These are phyloP conservation scores for Neurospora sp. DNA, from an alignment of 2,329 filamentous ascomycete species.

Conservation along the genomic window DNA sequence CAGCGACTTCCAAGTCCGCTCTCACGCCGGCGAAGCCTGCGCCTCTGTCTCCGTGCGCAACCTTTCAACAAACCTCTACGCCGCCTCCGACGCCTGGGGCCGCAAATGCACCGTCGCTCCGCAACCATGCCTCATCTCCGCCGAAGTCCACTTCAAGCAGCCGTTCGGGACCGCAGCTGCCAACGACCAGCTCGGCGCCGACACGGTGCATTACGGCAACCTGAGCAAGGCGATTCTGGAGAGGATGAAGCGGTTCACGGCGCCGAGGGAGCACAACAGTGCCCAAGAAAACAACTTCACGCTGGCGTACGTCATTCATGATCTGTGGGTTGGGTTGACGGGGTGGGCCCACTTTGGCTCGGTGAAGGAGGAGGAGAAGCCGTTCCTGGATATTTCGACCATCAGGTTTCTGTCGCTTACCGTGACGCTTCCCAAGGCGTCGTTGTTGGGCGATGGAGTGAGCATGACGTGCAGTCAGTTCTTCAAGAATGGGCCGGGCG, in stretches of 20 bases:
- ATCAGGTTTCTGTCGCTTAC: constrained; percentile 41
- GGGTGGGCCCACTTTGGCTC: neutral
- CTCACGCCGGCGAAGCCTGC: constrained; percentile 33
- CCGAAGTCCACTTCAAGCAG: constrained; percentile 44
- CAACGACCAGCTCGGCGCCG: constrained; percentile 51
- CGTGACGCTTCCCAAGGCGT: constrained; percentile 56
- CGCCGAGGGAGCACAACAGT: neutral
- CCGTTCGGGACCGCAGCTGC: constrained; percentile 48
- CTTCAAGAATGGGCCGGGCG: constrained; percentile 22
- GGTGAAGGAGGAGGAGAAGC: constrained; percentile 16
- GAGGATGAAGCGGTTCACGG: neutral
- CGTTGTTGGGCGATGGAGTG: constrained; percentile 52
- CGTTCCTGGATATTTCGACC: constrained; percentile 25
- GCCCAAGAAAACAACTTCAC: neutral
- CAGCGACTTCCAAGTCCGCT: constrained; percentile 28
- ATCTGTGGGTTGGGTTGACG: constrained; percentile 20
- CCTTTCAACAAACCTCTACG: constrained; percentile 45
- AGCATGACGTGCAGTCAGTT: constrained; percentile 38
- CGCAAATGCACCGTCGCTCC: constrained; percentile 34
- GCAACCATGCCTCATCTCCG: constrained; percentile 54
- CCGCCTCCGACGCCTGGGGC: constrained; percentile 60
- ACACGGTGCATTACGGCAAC: constrained; percentile 66
- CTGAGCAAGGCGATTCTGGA: constrained; percentile 56
- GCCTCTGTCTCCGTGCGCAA: constrained; percentile 51
- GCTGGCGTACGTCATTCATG: constrained; percentile 27